Evolutionary conservation across 495 filamentous ascomycete species (phyloP).

Genomic region (Corynascus novoguineensis): DNA sequence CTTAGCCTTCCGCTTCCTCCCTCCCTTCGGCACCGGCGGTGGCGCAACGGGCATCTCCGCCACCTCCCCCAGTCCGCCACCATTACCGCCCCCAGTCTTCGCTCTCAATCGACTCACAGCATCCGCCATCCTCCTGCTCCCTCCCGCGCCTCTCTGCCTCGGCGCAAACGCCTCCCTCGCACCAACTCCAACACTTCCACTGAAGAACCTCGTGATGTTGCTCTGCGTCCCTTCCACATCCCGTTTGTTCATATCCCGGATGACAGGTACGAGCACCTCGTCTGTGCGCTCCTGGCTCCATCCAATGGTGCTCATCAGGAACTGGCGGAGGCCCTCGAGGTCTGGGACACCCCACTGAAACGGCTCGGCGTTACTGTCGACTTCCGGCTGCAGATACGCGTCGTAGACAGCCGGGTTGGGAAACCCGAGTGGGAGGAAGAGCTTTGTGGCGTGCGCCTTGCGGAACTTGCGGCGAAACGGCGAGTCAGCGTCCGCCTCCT

Average conservation of each 20-base stretch:
- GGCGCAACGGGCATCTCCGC: constrained; percentile 24
- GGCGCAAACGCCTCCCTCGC: constrained; percentile 70
- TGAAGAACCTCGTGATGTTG: constrained; percentile 90
- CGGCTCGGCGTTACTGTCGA: constrained; percentile 66
- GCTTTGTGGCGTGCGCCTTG: constrained; percentile 63
- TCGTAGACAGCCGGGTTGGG: constrained; percentile 63
- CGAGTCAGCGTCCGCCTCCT: constrained; percentile 47
- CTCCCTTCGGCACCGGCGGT: constrained; percentile 6
- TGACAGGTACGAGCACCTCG: constrained; percentile 89
- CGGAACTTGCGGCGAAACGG: constrained; percentile 80
- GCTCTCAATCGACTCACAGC: constrained; percentile 64
- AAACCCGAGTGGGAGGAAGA: constrained; percentile 76
- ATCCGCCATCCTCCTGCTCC: constrained; percentile 76
- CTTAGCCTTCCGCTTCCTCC: constrained; percentile 26
- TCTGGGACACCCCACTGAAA: constrained; percentile 97
- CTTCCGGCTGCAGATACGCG: constrained; percentile 80
- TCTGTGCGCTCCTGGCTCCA: constrained; percentile 89
- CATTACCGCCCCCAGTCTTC: constrained; percentile 22
- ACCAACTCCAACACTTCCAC: constrained; percentile 36
- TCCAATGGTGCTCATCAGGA: constrained; percentile 88
- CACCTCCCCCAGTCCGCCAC: constrained; percentile 11
- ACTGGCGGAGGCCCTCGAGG: constrained; percentile 74
- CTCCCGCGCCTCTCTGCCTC: constrained; percentile 52
- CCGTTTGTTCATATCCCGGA: constrained; percentile 85
- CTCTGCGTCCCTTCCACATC: constrained; percentile 85